Conservation (phyloP, 441 rosid species). For the Adansonia grandidieri region DNA sequence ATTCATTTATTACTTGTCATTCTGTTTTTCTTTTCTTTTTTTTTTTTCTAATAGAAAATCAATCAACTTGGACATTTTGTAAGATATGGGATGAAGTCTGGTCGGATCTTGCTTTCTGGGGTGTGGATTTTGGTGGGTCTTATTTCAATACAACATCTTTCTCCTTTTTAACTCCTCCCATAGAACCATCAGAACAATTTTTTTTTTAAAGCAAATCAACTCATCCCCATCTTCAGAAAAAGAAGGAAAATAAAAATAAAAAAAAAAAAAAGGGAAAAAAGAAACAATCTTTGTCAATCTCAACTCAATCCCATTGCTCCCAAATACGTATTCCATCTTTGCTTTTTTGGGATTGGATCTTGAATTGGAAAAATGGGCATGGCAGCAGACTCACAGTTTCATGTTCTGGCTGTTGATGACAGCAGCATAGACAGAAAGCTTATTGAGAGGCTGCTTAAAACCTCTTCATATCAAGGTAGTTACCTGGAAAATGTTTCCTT, state of each 20-base stretch:
- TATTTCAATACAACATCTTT: constrained; percentile 32
- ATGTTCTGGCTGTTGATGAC: constrained; percentile 73
- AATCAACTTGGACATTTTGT: constrained; percentile 43
- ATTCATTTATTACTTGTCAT: constrained; percentile 25
- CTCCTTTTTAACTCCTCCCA: neutral
- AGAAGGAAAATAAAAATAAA: neutral
- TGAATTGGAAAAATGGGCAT: constrained; percentile 50
- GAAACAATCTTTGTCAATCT: neutral
- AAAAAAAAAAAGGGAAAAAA: neutral
- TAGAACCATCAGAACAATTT: constrained; percentile 6
- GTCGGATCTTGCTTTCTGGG: constrained; percentile 57
- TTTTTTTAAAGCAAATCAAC: neutral
- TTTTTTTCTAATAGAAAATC: constrained; percentile 58
- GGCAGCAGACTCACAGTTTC: constrained; percentile 56
- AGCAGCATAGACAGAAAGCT: constrained; percentile 60
- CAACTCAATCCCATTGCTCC: constrained; percentile 24
- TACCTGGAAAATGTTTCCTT: neutral
- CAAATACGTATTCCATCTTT: constrained; percentile 19
- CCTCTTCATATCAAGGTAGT: constrained; percentile 68
- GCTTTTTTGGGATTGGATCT: constrained; percentile 32
- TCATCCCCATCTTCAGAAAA: neutral
- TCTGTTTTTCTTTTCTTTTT: constrained; percentile 9
- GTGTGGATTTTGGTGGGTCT: constrained; percentile 43
- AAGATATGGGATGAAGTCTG: constrained; percentile 52
- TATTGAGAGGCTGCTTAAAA: constrained; percentile 63